phyloP scores from a whole-genome alignment of 2,329 filamentous ascomycete species.

The Colletotrichum ledebouriae region DNA sequence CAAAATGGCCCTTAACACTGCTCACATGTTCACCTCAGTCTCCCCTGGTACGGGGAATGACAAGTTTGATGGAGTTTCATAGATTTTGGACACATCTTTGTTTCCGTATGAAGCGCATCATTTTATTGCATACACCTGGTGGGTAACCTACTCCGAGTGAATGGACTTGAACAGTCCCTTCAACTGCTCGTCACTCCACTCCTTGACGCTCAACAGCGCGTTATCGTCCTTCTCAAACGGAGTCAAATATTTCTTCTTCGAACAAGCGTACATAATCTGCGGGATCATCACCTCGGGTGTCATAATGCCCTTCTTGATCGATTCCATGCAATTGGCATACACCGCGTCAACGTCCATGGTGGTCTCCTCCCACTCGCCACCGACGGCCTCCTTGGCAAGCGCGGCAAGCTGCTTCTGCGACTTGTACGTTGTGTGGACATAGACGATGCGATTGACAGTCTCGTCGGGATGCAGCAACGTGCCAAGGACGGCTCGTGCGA shows the following conservation, averaged over 20 bases:
- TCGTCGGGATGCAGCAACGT: constrained; percentile 47
- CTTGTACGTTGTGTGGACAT: constrained; percentile 44
- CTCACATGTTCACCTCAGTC: no score
- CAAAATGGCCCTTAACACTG: no score
- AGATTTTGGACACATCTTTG: no score
- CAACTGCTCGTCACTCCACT: constrained; percentile 44
- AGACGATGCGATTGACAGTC: constrained; percentile 48
- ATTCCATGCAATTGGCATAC: constrained; percentile 41
- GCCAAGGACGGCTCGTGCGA: constrained; percentile 47
- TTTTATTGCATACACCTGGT: no score
- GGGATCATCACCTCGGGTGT: constrained; percentile 40
- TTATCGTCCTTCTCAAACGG: constrained; percentile 44
- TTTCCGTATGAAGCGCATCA: no score
- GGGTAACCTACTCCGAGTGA: constrained; percentile 15
- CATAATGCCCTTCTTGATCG: constrained; percentile 43
- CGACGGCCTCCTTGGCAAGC: constrained; percentile 43
- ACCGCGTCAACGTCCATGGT: constrained; percentile 41
- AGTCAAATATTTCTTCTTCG: constrained; percentile 39
- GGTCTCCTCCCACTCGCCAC: constrained; percentile 42
- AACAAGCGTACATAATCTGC: constrained; percentile 43
- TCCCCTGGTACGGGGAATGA: no score
- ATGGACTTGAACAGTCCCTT: constrained; percentile 42
- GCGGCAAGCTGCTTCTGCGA: constrained; percentile 46
- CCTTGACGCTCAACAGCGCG: constrained; percentile 43
- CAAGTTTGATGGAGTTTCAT: no score